A percentile compares a stretch with the other conserved stretches of the same genome.
Conservation (phyloP, 768 basidiomycete genomes). For the Paxillus involutus region DNA sequence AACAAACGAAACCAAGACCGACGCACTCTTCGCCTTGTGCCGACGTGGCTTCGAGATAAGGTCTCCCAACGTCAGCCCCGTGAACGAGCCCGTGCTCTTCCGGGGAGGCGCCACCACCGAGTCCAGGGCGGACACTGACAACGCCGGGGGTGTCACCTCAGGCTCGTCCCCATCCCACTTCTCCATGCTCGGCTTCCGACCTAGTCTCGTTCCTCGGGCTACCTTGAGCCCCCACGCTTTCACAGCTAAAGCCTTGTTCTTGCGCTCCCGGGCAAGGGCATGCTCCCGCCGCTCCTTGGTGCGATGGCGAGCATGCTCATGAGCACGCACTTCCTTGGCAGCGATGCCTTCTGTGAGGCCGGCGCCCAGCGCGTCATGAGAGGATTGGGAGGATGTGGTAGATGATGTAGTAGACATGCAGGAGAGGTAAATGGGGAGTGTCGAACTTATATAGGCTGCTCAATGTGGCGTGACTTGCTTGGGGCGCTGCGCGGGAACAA, state of each 20-base stretch:
- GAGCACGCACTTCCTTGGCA: conserved; percentile 31
- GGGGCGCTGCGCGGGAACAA: conserved; percentile 22
- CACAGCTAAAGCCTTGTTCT: conserved; percentile 23
- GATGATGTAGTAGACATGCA: conserved; percentile 32
- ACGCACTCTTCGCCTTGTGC: conserved; percentile 27
- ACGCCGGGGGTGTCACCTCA: neutral
- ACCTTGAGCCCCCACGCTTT: conserved; percentile 21
- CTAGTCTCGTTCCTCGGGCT: conserved; percentile 13
- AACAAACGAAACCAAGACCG: neutral
- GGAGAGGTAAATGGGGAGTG: conserved; percentile 4
- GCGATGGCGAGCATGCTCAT: conserved; percentile 33
- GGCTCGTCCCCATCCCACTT: conserved; percentile 28
- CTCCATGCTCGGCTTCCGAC: conserved; percentile 27
- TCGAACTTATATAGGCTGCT: conserved; percentile 32
- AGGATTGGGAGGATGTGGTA: conserved; percentile 16
- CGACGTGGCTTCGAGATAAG: conserved; percentile 23
- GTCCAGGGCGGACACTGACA: neutral
- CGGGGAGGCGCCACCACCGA: conserved; percentile 3
- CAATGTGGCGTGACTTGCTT: conserved; percentile 20
- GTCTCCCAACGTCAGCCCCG: conserved; percentile 26
- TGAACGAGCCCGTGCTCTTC: conserved; percentile 8
- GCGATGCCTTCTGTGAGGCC: conserved; percentile 15
- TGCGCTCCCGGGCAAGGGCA: conserved; percentile 29
- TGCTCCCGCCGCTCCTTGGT: conserved; percentile 33
- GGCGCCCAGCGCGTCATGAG: conserved; percentile 18